Percentiles rank a stretch among this genome's conserved stretches.
Conservation (phyloP, 2,329 filamentous ascomycete species). For the Graphium sp. region DNA sequence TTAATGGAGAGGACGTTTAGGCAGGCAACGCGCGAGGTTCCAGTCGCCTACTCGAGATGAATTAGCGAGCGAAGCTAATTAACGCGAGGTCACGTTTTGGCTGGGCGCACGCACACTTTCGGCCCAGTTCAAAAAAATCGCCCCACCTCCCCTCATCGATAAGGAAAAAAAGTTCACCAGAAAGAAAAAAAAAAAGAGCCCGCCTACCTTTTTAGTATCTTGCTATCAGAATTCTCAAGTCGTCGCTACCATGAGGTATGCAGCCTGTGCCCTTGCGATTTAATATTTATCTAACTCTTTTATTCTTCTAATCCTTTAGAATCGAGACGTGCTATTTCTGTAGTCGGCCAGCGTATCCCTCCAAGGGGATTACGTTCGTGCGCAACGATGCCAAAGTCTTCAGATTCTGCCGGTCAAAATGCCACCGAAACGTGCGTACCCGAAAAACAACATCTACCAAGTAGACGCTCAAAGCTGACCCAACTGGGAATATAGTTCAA, state of each 20-base stretch:
- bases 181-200: neutral
- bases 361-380: slow-evolving; percentile 37
- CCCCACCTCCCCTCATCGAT: neutral
- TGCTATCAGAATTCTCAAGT: no score
- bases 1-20: no score
- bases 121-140: no score
- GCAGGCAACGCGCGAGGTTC: no score
- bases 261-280: neutral
- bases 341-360: slow-evolving; percentile 31
- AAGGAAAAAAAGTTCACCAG: neutral
- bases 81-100: no score
- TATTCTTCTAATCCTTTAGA: slow-evolving; percentile 9
- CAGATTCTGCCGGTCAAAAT: slow-evolving; percentile 43
- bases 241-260: slow-evolving; percentile 8
- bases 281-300: neutral
- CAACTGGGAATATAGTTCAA: slow-evolving; percentile 44
- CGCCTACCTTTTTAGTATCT: no score
- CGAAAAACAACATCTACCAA: neutral
- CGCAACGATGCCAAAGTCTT: slow-evolving; percentile 31
- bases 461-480: neutral
- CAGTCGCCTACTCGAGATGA: no score
- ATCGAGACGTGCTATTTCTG: slow-evolving; percentile 29
- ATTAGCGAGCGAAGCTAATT: no score
- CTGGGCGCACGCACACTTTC: no score
- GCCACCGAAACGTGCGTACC: slow-evolving; percentile 36